Base-by-base conservation (phyloP, 1,284 basidiomycete genomes). In the Malassezia obtusa region DNA sequence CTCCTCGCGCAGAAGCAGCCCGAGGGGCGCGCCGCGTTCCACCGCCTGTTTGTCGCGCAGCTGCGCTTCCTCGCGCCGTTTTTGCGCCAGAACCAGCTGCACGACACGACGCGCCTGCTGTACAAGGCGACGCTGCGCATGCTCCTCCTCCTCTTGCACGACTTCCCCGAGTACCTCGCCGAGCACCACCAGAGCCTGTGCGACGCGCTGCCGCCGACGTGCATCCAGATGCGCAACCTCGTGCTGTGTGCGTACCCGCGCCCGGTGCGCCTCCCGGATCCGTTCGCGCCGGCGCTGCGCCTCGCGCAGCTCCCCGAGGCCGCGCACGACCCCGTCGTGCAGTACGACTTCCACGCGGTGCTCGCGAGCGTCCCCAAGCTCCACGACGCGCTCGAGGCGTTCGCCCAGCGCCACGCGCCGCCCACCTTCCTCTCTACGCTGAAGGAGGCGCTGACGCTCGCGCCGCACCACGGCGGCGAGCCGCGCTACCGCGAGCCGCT, bases 121-220 rank as follows among this genome's bases (percentile, higher is more conserved):
- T 96, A 94, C 78, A 84, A 86, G 47, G 94, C 90, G n/a, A 84
- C 89, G 19, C 80, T 95, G 43, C 83, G 91, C 35, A 81, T 98
- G 40, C 81, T 96, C 48, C 81, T 98, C 45, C 89, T 98, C 54
- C 83, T 98, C 53, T 82, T 98, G 52, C 92, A 98, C 77, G 94
- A 98, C 78, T 96, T 95, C 80, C 92, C 94, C 45, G 91, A 96
- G 63, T 98, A 96, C 80, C 80, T 99, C 58, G 87, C 86, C 75
- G 89, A 92, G 77, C 90, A 94, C 75, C 92, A 95, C 77, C 91
- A 94, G 78, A 86, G 87, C 41, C 82, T 99, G 40, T 89, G 89
- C 73, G 91, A 96, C 62, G 84, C 82, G 58, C 87, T 98, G 60
- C 94, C 94, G 40, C 79, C 85, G 17, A 84, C 86, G 66, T 96